Base-by-base conservation (phyloP, 1,284 basidiomycete genomes). In the Fomitopsis pinicola region DNA sequence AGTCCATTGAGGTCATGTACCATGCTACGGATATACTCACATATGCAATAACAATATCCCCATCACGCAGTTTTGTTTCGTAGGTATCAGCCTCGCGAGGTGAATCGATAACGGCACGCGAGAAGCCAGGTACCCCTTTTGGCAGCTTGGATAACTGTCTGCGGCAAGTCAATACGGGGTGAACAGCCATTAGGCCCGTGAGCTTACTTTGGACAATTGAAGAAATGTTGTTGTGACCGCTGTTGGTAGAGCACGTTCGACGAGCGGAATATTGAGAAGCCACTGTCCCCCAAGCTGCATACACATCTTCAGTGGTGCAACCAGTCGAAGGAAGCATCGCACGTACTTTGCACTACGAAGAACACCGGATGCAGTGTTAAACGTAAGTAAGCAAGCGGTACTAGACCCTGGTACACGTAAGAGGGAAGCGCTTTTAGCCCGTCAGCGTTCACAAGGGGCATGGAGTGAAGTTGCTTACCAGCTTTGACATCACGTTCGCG, bases 241-340 rank as follows among this genome's bases (percentile, higher is more conserved):
- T 91, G 87, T 62, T 78, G 78, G 69, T 93, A 79, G 42, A 88
- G 75, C 28, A 92, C 77, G 14, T 82, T 80, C 35, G 85, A 86
- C 14, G 85, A 84, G 33, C 92, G 87, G 60, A 95, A 83, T 59
- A 96, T 86, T 63, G 86, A 78, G 72, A 89, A 95, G 14, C 92
- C 91, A 54, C 92, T 94, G 73, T 96, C 94, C 17, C 94, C 94
- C 60, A 96, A 77, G 72, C 91, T 94, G 67, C 5, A 62, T 55
- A n/a, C 54, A 33, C 28, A 33, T 50, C 30, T 33, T 30, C 15
- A 30, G 26, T 30, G 12, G n/a, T 22, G 30, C 12, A 12, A 28
- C 3, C 4, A 30, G 12, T 28, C 5, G 45, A 9, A 22, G 35
- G 26, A 36, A 17, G 45, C 48, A 57, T n/a, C 38, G 38, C 28